Evolutionary conservation across 2,329 filamentous ascomycete species (phyloP).

Genomic region (Orbilia ellipsospora): DNA sequence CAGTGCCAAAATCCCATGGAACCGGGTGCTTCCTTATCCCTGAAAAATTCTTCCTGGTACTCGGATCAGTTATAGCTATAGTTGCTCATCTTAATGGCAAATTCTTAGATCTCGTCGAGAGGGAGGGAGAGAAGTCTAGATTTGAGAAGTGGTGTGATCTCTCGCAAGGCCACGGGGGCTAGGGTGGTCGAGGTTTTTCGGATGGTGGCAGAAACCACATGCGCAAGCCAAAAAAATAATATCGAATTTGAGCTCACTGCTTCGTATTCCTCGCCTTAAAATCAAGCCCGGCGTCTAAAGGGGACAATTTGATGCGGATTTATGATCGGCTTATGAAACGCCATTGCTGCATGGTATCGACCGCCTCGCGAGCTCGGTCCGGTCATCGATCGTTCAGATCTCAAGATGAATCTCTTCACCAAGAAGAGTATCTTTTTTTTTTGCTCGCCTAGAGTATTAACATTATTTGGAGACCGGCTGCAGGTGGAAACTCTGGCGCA

Average conservation of each 20-base stretch:
- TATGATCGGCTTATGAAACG: slow-evolving; percentile 10
- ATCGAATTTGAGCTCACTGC: background rate
- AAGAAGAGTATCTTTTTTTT: slow-evolving; percentile 5
- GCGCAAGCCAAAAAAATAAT: background rate
- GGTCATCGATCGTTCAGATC: slow-evolving; percentile 19
- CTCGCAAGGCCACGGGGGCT: slow-evolving; percentile 3
- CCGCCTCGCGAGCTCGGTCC: slow-evolving; percentile 1
- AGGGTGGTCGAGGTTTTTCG: background rate
- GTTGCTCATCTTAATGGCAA: background rate
- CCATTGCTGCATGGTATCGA: background rate
- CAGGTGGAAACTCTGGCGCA: slow-evolving; percentile 27
- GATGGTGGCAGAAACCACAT: slow-evolving; percentile 6
- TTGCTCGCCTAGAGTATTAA: background rate
- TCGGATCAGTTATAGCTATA: slow-evolving; percentile 37
- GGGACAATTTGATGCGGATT: slow-evolving; percentile 7
- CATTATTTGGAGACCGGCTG: background rate
- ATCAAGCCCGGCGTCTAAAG: slow-evolving; percentile 3
- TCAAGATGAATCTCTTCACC: slow-evolving; percentile 2
- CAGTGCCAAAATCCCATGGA: slow-evolving; percentile 9
- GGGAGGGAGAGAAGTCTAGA: slow-evolving; percentile 36
- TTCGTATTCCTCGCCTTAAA: background rate
- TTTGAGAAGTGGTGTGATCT: slow-evolving; percentile 46
- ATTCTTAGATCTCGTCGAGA: slow-evolving; percentile 19
- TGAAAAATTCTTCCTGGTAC: slow-evolving; percentile 46
- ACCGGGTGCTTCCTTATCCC: slow-evolving; percentile 25